Evolutionary conservation across 441 rosid species (phyloP).

Genomic region (Populus hybrid): DNA sequence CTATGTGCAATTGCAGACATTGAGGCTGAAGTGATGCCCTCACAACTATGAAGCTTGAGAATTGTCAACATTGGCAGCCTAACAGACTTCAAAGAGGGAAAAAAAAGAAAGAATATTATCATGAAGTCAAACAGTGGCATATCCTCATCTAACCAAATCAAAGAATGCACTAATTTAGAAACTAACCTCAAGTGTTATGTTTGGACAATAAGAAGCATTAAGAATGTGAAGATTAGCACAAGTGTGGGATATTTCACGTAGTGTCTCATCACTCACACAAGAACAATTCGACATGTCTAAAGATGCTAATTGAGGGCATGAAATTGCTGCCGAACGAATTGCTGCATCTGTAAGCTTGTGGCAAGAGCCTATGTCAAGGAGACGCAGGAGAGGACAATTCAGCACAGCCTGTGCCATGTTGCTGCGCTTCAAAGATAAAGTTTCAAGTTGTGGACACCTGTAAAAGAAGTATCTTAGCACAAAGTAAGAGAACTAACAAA

Average conservation of each 20-base stretch:
- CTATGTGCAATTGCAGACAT: slow-evolving; percentile 84
- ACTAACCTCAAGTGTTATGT: slow-evolving; percentile 91
- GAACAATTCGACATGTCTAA: slow-evolving; percentile 94
- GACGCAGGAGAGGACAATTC: slow-evolving; percentile 73
- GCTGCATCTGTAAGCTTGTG: slow-evolving; percentile 97
- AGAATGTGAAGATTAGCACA: slow-evolving; percentile 74
- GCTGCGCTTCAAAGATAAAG: slow-evolving; percentile 86
- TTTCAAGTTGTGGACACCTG: slow-evolving; percentile 89
- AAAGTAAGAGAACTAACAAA: slow-evolving; percentile 1
- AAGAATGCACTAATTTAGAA: slow-evolving; percentile 7
- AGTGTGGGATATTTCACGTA: slow-evolving; percentile 68
- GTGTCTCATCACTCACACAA: slow-evolving; percentile 89
- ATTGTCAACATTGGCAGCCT: slow-evolving; percentile 77
- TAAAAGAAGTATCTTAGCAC: slow-evolving; percentile 25
- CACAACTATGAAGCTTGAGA: slow-evolving; percentile 93
- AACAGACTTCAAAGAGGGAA: slow-evolving; percentile 58
- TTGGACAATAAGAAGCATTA: slow-evolving; percentile 94
- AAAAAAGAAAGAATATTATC: slow-evolving; percentile 20
- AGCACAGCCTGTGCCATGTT: slow-evolving; percentile 88
- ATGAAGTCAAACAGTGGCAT: slow-evolving; percentile 29
- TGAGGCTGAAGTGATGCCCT: slow-evolving; percentile 95
- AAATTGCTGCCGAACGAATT: slow-evolving; percentile 80
- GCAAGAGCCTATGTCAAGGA: slow-evolving; percentile 89
- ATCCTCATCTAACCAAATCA: slow-evolving; percentile 6
- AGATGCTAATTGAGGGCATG: slow-evolving; percentile 83